Percentiles rank a stretch among this genome's conserved stretches.
phyloP scores from a whole-genome alignment of 116 monocot genomes.

The Papilionanthe hybrid region DNA sequence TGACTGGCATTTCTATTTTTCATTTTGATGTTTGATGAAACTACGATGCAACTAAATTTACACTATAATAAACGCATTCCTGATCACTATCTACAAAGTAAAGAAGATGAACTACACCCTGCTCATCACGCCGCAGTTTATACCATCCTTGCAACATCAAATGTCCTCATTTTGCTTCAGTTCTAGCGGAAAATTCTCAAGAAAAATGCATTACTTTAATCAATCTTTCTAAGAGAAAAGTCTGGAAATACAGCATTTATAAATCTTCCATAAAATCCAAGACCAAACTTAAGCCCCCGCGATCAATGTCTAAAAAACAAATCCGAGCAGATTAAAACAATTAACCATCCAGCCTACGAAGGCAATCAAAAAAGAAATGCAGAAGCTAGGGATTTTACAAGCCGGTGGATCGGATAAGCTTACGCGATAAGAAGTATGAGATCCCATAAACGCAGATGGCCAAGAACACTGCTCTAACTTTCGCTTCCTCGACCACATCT shows the following conservation, averaged over 20 bases:
- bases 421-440: slow-evolving; percentile 90
- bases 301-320: neutral
- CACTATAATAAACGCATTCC: neutral
- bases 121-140: neutral
- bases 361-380: neutral
- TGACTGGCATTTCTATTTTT: neutral
- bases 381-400: neutral
- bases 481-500: slow-evolving; percentile 93
- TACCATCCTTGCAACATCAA: neutral
- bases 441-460: slow-evolving; percentile 80
- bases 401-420: slow-evolving; percentile 13
- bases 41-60: neutral
- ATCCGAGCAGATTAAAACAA: neutral
- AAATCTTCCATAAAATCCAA: neutral
- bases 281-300: no score
- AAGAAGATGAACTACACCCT: neutral
- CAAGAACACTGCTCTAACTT: slow-evolving; percentile 75
- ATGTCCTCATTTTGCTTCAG: neutral
- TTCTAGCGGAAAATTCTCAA: neutral
- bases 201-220: neutral
- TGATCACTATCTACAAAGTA: neutral
- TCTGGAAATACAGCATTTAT: neutral
- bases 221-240: neutral
- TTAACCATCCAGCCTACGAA: neutral
- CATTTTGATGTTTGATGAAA: neutral